Percentiles rank a stretch among this genome's conserved stretches.
phyloP scores from a whole-genome alignment of 2,329 filamentous ascomycete species.

The Boeremia lycopersici region DNA sequence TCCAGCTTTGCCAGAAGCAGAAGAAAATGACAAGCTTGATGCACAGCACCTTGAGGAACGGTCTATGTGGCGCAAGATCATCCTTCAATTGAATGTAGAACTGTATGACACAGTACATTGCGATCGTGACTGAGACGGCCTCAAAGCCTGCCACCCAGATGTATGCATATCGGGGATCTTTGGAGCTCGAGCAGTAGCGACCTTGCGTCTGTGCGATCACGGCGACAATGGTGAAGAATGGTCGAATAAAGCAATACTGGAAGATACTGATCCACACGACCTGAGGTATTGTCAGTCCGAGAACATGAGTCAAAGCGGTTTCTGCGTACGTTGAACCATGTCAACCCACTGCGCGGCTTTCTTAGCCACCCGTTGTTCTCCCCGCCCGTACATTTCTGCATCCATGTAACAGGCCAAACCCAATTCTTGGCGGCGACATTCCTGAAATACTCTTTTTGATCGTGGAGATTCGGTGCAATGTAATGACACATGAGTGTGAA shows the following conservation, averaged over 20 bases:
- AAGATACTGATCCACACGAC: constrained; percentile 82
- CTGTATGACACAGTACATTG: constrained; percentile 88
- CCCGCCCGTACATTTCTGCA: constrained; percentile 73
- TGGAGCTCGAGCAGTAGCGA: constrained; percentile 78
- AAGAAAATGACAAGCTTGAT: constrained; percentile 94
- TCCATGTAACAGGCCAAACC: constrained; percentile 75
- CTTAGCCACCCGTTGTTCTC: constrained; percentile 69
- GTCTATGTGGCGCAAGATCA: constrained; percentile 70
- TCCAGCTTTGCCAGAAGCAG: constrained; percentile 77
- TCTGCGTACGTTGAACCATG: constrained; percentile 77
- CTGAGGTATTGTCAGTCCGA: constrained; percentile 41
- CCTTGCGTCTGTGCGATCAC: constrained; percentile 73
- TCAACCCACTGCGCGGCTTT: constrained; percentile 79
- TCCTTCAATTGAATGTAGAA: constrained; percentile 80
- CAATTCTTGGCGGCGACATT: constrained; percentile 71
- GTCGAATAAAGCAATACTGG: constrained; percentile 83
- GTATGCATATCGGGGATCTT: constrained; percentile 79
- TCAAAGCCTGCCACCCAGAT: constrained; percentile 81
- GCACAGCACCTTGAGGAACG: constrained; percentile 80
- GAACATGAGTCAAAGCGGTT: background rate
- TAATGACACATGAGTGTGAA: constrained; percentile 84
- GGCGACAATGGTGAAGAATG: constrained; percentile 78
- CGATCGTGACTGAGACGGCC: constrained; percentile 73
- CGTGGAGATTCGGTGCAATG: constrained; percentile 75
- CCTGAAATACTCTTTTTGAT: constrained; percentile 83